phyloP scores from a whole-genome alignment of 73 alveolate species.

The Paramecium biaurelia region DNA sequence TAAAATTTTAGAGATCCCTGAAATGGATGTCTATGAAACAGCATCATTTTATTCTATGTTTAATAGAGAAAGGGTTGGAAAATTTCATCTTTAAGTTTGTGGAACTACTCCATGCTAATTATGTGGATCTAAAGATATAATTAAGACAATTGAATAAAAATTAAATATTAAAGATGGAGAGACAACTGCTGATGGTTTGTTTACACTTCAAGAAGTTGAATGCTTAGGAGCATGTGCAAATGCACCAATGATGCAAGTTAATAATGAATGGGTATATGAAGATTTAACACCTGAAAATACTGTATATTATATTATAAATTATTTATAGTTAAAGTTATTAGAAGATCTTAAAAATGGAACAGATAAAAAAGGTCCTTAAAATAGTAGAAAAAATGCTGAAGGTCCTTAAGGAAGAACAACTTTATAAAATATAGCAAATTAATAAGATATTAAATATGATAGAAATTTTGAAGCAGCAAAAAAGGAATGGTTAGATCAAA shows the following conservation, averaged over 20 bases:
- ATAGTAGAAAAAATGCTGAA: conserved; percentile 72
- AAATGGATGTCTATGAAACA: conserved; percentile 86
- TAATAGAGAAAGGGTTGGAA: conserved; percentile 88
- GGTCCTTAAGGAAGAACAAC: conserved; percentile 89
- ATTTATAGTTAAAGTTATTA: conserved; percentile 53
- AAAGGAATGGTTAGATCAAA: conserved; percentile 57
- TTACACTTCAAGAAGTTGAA: conserved; percentile 87
- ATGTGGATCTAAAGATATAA: conserved; percentile 84
- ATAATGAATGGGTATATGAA: conserved; percentile 89
- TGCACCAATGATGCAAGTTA: conserved; percentile 94
- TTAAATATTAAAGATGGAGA: conserved; percentile 67
- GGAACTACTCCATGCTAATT: conserved; percentile 93
- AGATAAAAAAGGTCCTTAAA: conserved; percentile 85
- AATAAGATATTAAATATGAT: conserved; percentile 31
- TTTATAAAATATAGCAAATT: conserved; percentile 43
- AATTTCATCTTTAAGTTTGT: conserved; percentile 89
- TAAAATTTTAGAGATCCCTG: conserved; percentile 81
- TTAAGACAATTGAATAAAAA: conserved; percentile 68
- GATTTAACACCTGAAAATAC: conserved; percentile 87
- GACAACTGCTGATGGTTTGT: conserved; percentile 81
- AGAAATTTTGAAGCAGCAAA: conserved; percentile 59
- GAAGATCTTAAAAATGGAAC: conserved; percentile 77
- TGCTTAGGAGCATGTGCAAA: conserved; percentile 93
- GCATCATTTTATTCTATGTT: conserved; percentile 90
- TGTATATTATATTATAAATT: background rate